Conservation (phyloP, 176 grass and related monocot genomes). For the Musa beccarii region DNA sequence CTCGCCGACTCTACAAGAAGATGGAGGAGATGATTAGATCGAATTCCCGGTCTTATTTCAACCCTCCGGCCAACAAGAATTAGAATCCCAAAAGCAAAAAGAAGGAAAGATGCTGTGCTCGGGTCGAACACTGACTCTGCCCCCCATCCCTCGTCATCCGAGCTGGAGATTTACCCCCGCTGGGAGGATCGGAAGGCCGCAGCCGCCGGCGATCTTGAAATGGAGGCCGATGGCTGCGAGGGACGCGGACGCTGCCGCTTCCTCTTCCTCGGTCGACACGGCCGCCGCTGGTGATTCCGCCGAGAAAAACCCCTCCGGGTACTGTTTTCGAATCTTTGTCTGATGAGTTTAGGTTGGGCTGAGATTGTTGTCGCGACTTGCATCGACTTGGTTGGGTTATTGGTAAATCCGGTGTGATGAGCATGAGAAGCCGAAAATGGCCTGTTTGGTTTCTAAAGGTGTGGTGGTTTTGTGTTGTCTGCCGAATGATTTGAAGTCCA, state of each 20-base stretch:
- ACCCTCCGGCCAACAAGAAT: too few species aligned
- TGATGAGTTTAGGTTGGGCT: too few species aligned
- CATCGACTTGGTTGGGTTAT: too few species aligned
- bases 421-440: too few species aligned
- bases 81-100: background rate
- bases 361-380: too few species aligned
- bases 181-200: slow-evolving; percentile 20
- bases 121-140: slow-evolving; percentile 63
- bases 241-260: slow-evolving; percentile 25
- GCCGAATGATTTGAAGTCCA: background rate
- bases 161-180: background rate
- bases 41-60: too few species aligned
- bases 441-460: background rate
- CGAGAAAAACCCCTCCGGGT: slow-evolving; percentile 31
- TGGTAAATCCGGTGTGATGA: too few species aligned
- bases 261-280: slow-evolving; percentile 18
- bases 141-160: slow-evolving; percentile 22
- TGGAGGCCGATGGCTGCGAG: slow-evolving; percentile 46
- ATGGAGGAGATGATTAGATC: too few species aligned
- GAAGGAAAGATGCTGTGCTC: slow-evolving; percentile 67
- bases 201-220: slow-evolving; percentile 23
- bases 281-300: slow-evolving; percentile 22
- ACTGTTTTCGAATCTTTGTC: background rate
- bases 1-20: too few species aligned
- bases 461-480: background rate